Percentiles rank a stretch among this genome's conserved stretches.
Evolutionary conservation across 2,329 filamentous ascomycete species (phyloP).

Genomic region (Fusarium annulatum): DNA sequence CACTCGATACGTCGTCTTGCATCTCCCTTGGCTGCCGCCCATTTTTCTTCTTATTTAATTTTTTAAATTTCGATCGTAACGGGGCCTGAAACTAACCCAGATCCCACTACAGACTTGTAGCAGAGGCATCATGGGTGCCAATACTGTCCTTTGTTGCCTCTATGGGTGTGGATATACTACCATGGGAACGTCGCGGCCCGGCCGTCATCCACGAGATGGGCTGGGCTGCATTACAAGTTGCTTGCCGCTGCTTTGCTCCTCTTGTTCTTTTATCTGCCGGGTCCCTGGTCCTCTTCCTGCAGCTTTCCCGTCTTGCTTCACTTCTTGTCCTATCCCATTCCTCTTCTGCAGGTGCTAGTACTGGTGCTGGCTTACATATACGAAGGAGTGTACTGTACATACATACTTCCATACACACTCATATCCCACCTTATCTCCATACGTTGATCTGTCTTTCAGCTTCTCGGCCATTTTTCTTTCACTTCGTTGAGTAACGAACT

Average conservation of each 20-base stretch:
- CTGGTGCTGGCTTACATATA: conserved; percentile 33
- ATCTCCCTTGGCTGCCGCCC: conserved; percentile 36
- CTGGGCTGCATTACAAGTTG: conserved; percentile 17
- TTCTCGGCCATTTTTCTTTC: conserved; percentile 7
- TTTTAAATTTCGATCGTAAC: conserved; percentile 9
- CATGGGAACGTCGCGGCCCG: conserved; percentile 23
- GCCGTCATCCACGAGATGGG: conserved; percentile 31
- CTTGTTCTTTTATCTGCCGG: conserved; percentile 40
- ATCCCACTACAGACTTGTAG: conserved; percentile 13
- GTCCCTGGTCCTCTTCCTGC: conserved; percentile 36
- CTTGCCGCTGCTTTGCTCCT: conserved; percentile 29
- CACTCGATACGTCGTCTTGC: conserved; percentile 38
- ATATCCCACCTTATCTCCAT: conserved; percentile 22
- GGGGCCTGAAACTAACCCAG: conserved; percentile 23
- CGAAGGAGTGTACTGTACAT: conserved; percentile 26
- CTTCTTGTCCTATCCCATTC: conserved; percentile 39
- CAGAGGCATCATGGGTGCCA: conserved; percentile 17
- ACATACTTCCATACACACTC: conserved; percentile 35
- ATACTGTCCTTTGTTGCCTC: conserved; percentile 20
- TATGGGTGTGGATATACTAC: conserved; percentile 18
- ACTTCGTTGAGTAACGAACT: conserved; percentile 18
- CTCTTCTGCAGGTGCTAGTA: conserved; percentile 18
- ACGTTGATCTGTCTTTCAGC: conserved; percentile 14
- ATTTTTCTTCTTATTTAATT: conserved; percentile 22
- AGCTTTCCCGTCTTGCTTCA: conserved; percentile 37